Evolutionary conservation across 2,329 filamentous ascomycete genomes (phyloP), one percentile per base, ranked within the genome.

Genomic region (Claviceps sp.): DNA sequence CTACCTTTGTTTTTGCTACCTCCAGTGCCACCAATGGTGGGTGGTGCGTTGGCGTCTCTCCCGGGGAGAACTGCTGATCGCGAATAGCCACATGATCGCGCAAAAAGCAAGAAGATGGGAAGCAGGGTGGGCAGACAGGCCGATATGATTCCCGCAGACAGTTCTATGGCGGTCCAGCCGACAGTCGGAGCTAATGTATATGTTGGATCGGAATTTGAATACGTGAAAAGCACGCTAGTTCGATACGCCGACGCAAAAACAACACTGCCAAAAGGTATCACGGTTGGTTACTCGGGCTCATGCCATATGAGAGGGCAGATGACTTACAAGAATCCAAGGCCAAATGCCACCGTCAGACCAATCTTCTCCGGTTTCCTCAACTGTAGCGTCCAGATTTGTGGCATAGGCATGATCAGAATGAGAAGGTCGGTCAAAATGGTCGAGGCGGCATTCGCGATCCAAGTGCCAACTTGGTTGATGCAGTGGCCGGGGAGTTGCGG

Each of bases 91-190:
- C 72, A 55, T 2, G 61, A 65, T 5, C 68, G 65, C 2, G 69
- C 63, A 7, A 71, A 62, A 9, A 58, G 17, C 3, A 64, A 62
- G 36, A 76, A 56, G 14, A 74, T 66, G 2, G 74, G 74, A 5
- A 73, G 68, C 40, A 78, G 63, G 0, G 75, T 76, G 0, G 76
- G 76, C 0, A 78, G 70, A 55, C 73, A 77, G 6, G 75, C 75
- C 0, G 74, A 75, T 44, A 76, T 65, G 55, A 79, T 75, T 48
- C 74, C 76, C 0, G 70, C 68, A 0, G 71, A 66, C 60, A 72
- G 70, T 57, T 77, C 74, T 54, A 76, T 70, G 4, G 65, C 65
- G 6, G 71, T 72, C 74, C 73, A 77, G 50, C 68, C 71, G 4
- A 71, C 67, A 0, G 71, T 68, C 1, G 67, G 68, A 0, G 71